Evolutionary conservation across 2,329 filamentous ascomycete species (phyloP).

Genomic region (Gaeumannomyces sp.): DNA sequence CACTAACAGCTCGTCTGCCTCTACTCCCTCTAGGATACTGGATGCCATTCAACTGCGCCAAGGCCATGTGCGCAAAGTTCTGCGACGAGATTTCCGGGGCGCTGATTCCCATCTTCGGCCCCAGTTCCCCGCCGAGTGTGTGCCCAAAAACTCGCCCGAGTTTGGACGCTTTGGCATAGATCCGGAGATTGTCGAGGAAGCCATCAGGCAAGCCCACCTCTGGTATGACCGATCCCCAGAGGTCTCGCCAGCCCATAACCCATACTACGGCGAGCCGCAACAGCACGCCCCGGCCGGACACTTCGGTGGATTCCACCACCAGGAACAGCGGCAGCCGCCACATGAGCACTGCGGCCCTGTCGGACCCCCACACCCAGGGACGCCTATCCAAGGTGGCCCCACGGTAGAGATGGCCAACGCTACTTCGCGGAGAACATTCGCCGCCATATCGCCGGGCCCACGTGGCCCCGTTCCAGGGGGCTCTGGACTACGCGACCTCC

Average conservation of each 20-base stretch:
- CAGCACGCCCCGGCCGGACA: not conserved
- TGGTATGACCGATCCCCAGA: not conserved
- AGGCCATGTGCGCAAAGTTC: conserved; percentile 82
- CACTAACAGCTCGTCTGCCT: conserved; percentile 12
- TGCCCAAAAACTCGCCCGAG: conserved; percentile 53
- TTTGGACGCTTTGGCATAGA: conserved; percentile 65
- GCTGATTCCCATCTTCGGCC: conserved; percentile 87
- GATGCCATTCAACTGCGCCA: conserved; percentile 87
- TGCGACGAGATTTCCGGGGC: conserved; percentile 79
- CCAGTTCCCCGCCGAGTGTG: conserved; percentile 69
- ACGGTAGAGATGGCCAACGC: not conserved
- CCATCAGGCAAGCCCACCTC: conserved; percentile 28
- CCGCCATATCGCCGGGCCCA: not conserved
- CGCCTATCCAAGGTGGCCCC: not conserved
- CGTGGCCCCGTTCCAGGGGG: not conserved
- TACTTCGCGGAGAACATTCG: not conserved
- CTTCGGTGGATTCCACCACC: not conserved
- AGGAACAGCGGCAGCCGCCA: not conserved
- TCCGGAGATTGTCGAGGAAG: conserved; percentile 44
- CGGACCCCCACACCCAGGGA: not conserved
- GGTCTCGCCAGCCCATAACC: not conserved
- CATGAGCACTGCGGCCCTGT: not conserved
- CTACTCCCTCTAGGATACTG: conserved; percentile 70
- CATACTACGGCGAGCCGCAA: not conserved
- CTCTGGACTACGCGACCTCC: not conserved